A percentile compares a stretch with the other conserved stretches of the same genome.
phyloP scores from a whole-genome alignment of 768 basidiomycete species.

The Leccinum uliginosum region DNA sequence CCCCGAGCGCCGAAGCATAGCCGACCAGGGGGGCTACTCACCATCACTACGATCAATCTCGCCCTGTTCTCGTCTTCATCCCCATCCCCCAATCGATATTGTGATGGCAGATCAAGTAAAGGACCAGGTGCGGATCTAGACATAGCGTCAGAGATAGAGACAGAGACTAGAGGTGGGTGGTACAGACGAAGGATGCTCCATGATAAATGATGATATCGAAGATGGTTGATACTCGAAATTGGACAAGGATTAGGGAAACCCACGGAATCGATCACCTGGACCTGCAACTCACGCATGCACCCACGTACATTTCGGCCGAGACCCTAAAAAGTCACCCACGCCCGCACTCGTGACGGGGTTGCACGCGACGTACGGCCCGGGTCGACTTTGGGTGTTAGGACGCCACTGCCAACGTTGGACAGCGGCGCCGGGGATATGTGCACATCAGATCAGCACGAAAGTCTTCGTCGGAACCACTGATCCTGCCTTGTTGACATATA shows the following conservation, averaged over 20 bases:
- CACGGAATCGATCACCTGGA: not conserved
- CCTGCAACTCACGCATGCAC: not conserved
- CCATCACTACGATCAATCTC: constrained; percentile 49
- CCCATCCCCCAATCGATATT: not conserved
- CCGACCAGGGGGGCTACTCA: constrained; percentile 13
- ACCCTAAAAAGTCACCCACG: not conserved
- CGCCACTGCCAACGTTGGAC: not conserved
- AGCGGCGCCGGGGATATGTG: not conserved
- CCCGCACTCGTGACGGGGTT: not conserved
- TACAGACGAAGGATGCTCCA: not conserved
- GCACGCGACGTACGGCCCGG: not conserved
- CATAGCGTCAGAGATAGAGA: not conserved
- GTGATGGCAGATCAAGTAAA: not conserved
- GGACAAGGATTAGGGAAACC: too few species aligned
- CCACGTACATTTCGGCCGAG: not conserved
- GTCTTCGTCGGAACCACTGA: not conserved
- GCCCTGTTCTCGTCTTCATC: not conserved
- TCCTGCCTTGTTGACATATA: not conserved
- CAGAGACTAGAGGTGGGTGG: not conserved
- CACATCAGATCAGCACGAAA: not conserved
- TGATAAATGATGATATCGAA: not conserved
- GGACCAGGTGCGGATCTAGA: not conserved
- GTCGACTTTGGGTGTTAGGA: not conserved
- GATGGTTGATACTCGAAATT: not conserved
- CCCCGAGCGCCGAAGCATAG: too few species aligned